Base-by-base conservation (phyloP, 2,329 filamentous ascomycete species). In the Alternaria tenuissima region DNA sequence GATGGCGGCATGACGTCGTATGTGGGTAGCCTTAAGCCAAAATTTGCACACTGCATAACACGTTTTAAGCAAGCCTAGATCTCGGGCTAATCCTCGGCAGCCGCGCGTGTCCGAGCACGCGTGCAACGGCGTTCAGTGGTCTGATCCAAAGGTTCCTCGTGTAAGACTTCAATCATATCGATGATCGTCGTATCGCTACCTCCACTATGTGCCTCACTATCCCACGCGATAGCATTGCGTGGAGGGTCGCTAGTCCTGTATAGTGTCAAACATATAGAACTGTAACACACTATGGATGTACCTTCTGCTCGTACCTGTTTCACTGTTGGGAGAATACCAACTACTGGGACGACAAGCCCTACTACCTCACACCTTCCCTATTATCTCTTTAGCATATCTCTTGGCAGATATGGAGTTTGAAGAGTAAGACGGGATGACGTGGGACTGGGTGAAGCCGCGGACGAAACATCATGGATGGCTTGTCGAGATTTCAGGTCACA, bases 1-100 rank as follows among this genome's bases (percentile, higher is more conserved):
- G 44, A 52, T 52, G 26, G 36, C 57, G 57, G 53, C 41, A 60
- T 60, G 57, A 60, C 57, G 57, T 60, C 46, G 57, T 36, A n/a
- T 20, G 57, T 60, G 57, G 57, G 16, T 52, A 44, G 54, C 14
- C 36, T 44, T 20, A 51, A 38, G 36, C 57, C 57, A 51, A 30
- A 56, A 56, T 57, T 57, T 60, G 44, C 46, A 56, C 39, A 20
- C 32, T 36, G 32, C 32, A 14, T 36, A 16, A 16, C 12, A 36
- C 5, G 24, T 26, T 41, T 39, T 20, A 26, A 51, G 20, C n/a
- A 34, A 41, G 20, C 26, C 18, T 51, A 43, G 44, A 56, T 52
- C 30, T 36, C 12, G 43, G 36, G 24, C 38, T 46, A 39, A 39
- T 41, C 34, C 47, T 36, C 34, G 39, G 47, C 53, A 22, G 53